phyloP scores from a whole-genome alignment of 2,329 filamentous ascomycete species.

The Tricladium varicosporioides region DNA sequence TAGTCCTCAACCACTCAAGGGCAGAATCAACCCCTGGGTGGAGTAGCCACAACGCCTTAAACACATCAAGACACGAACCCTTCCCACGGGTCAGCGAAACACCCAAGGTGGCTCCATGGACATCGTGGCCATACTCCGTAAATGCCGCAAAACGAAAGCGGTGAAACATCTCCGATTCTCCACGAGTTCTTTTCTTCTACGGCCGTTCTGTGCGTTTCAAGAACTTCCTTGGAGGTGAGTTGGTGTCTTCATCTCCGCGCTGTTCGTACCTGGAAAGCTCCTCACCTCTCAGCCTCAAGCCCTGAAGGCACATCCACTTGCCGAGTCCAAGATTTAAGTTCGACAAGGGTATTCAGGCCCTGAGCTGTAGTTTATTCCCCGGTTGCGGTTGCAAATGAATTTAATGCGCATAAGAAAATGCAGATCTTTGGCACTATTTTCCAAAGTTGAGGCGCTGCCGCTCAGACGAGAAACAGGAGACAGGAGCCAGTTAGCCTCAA shows the following conservation, averaged over 20 bases:
- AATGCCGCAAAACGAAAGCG: slow-evolving; percentile 12
- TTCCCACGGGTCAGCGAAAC: slow-evolving; percentile 3
- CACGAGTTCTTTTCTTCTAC: slow-evolving; percentile 6
- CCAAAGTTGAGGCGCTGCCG: slow-evolving; percentile 2
- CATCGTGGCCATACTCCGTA: not conserved
- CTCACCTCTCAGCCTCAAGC: not conserved
- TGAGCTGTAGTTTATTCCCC: not conserved
- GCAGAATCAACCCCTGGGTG: not conserved
- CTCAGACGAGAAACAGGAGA: not conserved
- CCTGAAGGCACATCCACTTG: not conserved
- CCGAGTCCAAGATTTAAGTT: too few species aligned
- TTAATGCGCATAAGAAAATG: slow-evolving; percentile 1
- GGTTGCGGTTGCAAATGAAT: not conserved
- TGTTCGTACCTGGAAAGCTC: not conserved
- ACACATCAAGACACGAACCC: not conserved
- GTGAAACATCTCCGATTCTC: slow-evolving; percentile 5
- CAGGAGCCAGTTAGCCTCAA: slow-evolving; percentile 23
- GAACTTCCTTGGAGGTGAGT: not conserved
- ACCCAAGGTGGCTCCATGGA: slow-evolving; percentile 10
- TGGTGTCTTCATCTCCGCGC: not conserved
- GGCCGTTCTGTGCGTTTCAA: not conserved
- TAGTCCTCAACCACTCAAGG: not conserved
- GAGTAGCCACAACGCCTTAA: slow-evolving; percentile 4
- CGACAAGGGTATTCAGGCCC: not conserved
- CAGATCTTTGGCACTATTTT: slow-evolving; percentile 5